Percentiles rank a stretch among this genome's conserved stretches.
Conservation (phyloP, 192 early-diverging fungal genomes). For the Entomortierella lignicola region DNA sequence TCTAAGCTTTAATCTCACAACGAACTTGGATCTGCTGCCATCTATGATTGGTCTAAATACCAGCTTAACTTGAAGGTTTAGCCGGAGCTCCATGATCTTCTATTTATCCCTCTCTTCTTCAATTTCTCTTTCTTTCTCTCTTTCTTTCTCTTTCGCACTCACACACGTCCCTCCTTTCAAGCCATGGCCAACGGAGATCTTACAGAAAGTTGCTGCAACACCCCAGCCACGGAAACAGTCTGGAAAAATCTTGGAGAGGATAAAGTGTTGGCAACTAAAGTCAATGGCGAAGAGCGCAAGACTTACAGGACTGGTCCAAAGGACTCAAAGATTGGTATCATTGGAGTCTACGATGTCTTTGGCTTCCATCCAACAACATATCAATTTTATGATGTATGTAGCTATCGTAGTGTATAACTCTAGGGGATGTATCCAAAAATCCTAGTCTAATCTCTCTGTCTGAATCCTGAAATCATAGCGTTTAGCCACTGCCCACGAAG, state of each 20-base stretch:
- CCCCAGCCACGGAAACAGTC: conserved; percentile 52
- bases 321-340: conserved; percentile 61
- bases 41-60: too few relatives aligned
- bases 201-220: conserved; percentile 62
- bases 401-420: too few relatives aligned
- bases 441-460: too few relatives aligned
- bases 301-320: conserved; percentile 27
- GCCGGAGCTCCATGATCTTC: too few relatives aligned
- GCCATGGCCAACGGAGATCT: not conserved
- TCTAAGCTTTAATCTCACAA: too few relatives aligned
- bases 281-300: conserved; percentile 55
- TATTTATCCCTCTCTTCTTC: not conserved
- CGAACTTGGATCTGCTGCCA: too few relatives aligned
- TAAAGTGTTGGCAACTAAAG: conserved; percentile 45
- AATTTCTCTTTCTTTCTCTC: conserved; percentile 2
- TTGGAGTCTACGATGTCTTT: conserved; percentile 75
- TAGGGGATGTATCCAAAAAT: too few relatives aligned
- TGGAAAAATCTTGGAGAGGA: conserved; percentile 59
- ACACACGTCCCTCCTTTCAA: not conserved
- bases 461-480: conserved; percentile 65
- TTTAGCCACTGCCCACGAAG: conserved; percentile 59
- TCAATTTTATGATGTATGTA: conserved; percentile 7
- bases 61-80: too few relatives aligned
- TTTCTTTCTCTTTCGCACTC: not conserved
- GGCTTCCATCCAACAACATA: conserved; percentile 55